Evolutionary conservation across 139 green algal genomes (phyloP).

Genomic region (Nannochloris sp.): DNA sequence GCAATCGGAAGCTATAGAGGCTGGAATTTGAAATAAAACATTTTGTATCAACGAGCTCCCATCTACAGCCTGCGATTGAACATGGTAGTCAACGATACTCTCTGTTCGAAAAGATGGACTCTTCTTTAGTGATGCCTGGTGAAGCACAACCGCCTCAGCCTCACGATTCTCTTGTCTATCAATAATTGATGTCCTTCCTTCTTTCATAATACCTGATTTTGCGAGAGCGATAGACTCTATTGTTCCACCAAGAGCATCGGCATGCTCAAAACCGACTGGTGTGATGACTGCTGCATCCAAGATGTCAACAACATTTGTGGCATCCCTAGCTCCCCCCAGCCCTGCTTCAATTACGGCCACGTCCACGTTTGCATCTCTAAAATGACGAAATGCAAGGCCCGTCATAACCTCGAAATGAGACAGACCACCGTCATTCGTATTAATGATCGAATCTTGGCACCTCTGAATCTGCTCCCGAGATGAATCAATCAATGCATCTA

Average conservation of each 20-base stretch:
- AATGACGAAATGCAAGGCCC: conserved; percentile 62
- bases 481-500: conserved; percentile 19
- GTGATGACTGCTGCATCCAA: conserved; percentile 31
- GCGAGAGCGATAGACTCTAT: conserved; percentile 52
- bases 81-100: not conserved
- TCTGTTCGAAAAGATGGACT: not conserved
- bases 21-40: not conserved
- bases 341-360: conserved; percentile 75
- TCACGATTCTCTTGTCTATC: conserved; percentile 39
- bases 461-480: not conserved
- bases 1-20: not conserved
- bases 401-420: conserved; percentile 82
- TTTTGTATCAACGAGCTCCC: not conserved
- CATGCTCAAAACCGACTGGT: conserved; percentile 51
- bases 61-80: not conserved
- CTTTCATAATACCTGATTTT: conserved; percentile 74
- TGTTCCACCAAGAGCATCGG: conserved; percentile 56
- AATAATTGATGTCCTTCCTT: conserved; percentile 49
- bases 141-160: conserved; percentile 27
- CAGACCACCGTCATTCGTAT: conserved; percentile 21
- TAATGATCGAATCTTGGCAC: not conserved
- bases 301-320: conserved; percentile 68
- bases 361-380: conserved; percentile 49
- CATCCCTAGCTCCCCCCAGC: conserved; percentile 65
- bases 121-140: conserved; percentile 3